phyloP scores from a whole-genome alignment of 352 stramenopile species.

The Pythium scleroteichum region DNA sequence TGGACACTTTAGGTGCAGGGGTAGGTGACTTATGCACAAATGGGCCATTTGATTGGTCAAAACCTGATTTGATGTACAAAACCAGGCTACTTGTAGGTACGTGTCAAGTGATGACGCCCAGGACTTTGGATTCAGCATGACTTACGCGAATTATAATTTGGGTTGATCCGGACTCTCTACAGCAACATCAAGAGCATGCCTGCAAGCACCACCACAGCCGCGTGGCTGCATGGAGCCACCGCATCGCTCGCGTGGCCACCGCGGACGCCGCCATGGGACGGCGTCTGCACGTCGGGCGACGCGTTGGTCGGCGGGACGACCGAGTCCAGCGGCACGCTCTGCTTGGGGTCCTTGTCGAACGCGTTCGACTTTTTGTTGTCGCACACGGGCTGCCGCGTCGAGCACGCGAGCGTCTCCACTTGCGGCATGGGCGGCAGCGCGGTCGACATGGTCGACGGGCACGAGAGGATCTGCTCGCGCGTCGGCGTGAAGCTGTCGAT shows the following conservation, averaged over 20 bases:
- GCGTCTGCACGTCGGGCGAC: background rate
- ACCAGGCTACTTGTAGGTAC: too few relatives aligned
- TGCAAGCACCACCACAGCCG: background rate
- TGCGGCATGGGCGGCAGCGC: slow-evolving; percentile 22
- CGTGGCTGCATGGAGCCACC: background rate
- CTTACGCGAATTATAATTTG: too few relatives aligned
- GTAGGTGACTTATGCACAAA: too few relatives aligned
- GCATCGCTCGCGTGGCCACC: background rate
- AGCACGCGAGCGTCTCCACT: slow-evolving; percentile 30
- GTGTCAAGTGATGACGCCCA: too few relatives aligned
- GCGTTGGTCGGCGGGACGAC: slow-evolving; percentile 6
- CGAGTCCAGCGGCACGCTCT: slow-evolving; percentile 11
- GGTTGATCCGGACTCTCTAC: too few relatives aligned
- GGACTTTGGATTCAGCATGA: too few relatives aligned
- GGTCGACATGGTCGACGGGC: slow-evolving; percentile 28
- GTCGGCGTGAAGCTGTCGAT: slow-evolving; percentile 30
- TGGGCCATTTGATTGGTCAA: slow-evolving; percentile 6
- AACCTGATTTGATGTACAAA: background rate
- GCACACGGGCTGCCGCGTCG: slow-evolving; percentile 49
- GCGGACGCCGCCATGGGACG: background rate
- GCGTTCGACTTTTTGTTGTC: slow-evolving; percentile 51
- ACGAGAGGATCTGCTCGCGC: slow-evolving; percentile 30
- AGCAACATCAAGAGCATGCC: background rate
- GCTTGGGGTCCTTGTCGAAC: slow-evolving; percentile 34
- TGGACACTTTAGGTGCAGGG: background rate